Percentiles rank a stretch among this genome's conserved stretches.
phyloP scores from a whole-genome alignment of 345 rosid species.

The Garcia nutans region DNA sequence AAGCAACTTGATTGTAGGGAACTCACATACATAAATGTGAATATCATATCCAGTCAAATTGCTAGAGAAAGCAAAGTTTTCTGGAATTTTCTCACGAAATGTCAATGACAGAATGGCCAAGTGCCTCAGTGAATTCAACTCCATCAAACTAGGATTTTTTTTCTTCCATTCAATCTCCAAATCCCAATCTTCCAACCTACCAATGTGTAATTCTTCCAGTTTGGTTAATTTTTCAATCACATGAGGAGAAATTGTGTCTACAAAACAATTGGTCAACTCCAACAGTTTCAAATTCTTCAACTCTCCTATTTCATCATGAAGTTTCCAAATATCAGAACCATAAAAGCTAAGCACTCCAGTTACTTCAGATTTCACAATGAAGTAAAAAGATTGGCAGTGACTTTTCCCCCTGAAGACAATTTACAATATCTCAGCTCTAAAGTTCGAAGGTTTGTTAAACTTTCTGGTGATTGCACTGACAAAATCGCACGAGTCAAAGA shows the following conservation, averaged over 20 bases:
- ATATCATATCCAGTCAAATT: not conserved
- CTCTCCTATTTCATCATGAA: not conserved
- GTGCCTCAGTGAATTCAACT: constrained; percentile 7
- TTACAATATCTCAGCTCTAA: not conserved
- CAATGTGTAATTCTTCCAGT: constrained; percentile 13
- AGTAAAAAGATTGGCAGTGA: not conserved
- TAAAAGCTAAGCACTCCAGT: not conserved
- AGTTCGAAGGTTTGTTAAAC: not conserved
- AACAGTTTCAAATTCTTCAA: not conserved
- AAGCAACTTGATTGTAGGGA: not conserved
- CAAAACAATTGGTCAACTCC: not conserved
- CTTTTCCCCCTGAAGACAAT: not conserved
- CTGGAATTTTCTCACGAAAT: not conserved
- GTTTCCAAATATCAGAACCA: not conserved
- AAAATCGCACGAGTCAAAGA: not conserved
- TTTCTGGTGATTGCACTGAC: not conserved
- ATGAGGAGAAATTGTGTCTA: not conserved
- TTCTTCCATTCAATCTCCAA: too few species aligned
- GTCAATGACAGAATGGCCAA: not conserved
- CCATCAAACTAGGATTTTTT: not conserved
- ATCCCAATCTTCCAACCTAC: not conserved
- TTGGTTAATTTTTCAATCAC: not conserved
- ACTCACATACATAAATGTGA: not conserved
- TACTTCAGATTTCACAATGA: not conserved
- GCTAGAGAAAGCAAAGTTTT: not conserved